phyloP scores from a whole-genome alignment of 805 yeast species.

The Yamadazyma nakazawae region DNA sequence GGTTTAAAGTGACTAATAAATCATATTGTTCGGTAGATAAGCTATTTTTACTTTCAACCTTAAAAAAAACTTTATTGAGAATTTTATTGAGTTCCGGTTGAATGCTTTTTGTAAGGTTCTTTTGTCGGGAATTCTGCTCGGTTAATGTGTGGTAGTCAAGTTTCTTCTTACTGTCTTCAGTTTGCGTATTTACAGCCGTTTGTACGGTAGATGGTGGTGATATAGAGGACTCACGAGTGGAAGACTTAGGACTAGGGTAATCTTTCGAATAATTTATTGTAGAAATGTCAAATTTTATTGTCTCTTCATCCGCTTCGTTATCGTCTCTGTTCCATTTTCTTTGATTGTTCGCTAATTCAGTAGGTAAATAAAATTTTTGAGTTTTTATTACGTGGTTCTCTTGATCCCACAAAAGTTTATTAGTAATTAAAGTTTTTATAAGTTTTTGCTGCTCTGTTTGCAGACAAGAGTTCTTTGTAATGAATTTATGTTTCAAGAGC shows the following conservation, averaged over 20 bases:
- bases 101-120: constrained; percentile 14
- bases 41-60: constrained; percentile 29
- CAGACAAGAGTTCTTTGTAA: constrained; percentile 17
- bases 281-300: constrained; percentile 37
- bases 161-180: neutral
- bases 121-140: constrained; percentile 16
- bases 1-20: constrained; percentile 36
- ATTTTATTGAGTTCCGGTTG: constrained; percentile 32
- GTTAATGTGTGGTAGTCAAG: constrained; percentile 9
- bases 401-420: constrained; percentile 38
- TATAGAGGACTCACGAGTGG: constrained; percentile 19
- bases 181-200: neutral
- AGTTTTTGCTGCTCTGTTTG: constrained; percentile 12
- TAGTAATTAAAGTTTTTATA: constrained; percentile 30
- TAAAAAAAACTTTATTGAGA: constrained; percentile 40
- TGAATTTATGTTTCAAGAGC: constrained; percentile 33
- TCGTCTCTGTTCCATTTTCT: constrained; percentile 22
- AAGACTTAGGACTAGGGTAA: constrained; percentile 15
- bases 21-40: constrained; percentile 35
- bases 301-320: constrained; percentile 7
- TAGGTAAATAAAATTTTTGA: constrained; percentile 35
- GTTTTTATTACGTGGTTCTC: constrained; percentile 30
- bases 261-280: constrained; percentile 19
- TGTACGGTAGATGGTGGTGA: constrained; percentile 15
- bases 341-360: constrained; percentile 34